phyloP scores from a whole-genome alignment of 2,329 filamentous ascomycete species.

The Zymoseptoria ardabiliae region DNA sequence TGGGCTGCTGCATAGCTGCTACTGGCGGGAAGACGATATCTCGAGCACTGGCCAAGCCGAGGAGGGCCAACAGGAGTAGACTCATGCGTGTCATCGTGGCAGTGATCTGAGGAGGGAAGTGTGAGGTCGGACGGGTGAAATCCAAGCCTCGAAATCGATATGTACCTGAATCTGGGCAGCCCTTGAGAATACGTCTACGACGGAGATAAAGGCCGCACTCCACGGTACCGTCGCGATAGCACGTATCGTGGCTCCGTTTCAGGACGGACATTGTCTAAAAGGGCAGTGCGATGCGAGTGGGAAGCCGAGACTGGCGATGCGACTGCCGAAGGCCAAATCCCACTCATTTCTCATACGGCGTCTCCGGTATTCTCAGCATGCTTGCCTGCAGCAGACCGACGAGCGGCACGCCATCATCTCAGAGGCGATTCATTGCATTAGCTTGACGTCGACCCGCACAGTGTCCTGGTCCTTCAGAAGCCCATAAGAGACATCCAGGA shows the following conservation, averaged over 20 bases:
- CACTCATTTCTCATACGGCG: background rate
- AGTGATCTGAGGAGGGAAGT: background rate
- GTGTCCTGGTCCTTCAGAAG: too few species aligned
- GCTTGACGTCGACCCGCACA: too few species aligned
- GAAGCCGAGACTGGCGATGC: background rate
- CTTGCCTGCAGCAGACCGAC: too few species aligned
- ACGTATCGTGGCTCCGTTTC: background rate
- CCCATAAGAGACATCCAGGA: too few species aligned
- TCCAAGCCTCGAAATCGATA: background rate
- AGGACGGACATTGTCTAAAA: background rate
- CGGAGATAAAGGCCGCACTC: background rate
- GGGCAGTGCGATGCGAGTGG: background rate
- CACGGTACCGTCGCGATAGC: background rate
- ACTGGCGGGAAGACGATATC: slow-evolving; percentile 41
- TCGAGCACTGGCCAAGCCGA: slow-evolving; percentile 19
- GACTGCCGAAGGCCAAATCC: too few species aligned
- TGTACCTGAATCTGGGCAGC: background rate
- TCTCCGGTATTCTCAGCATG: background rate
- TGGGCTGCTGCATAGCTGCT: slow-evolving; percentile 27
- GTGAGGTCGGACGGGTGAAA: background rate
- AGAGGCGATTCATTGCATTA: too few species aligned
- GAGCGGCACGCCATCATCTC: too few species aligned
- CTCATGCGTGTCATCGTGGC: background rate
- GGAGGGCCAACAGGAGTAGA: background rate
- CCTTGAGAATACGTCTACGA: background rate